Evolutionary conservation across 768 basidiomycete genomes (phyloP).

Genomic region (Kwoniella bestiolae): DNA sequence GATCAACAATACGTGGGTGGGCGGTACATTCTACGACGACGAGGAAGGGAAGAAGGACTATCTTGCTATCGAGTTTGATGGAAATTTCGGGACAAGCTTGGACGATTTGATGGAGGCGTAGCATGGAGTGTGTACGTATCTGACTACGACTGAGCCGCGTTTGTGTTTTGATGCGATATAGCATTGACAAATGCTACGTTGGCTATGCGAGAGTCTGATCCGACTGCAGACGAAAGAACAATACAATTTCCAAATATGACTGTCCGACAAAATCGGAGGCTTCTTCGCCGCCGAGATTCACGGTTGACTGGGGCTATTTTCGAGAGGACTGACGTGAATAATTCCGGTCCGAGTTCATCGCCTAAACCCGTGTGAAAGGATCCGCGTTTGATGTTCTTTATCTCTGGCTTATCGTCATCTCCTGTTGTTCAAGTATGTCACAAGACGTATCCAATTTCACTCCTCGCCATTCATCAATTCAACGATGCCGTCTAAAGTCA

Average conservation of each 20-base stretch:
- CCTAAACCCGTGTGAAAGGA: not conserved
- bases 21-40: slow-evolving; percentile 2
- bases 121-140: too few relatives aligned
- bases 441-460: not conserved
- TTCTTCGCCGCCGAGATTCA: too few relatives aligned
- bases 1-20: slow-evolving; percentile 10
- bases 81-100: slow-evolving; percentile 2
- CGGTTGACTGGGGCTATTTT: too few relatives aligned
- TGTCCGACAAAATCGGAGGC: too few relatives aligned
- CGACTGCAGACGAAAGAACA: too few relatives aligned
- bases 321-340: not conserved
- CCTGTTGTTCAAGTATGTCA: not conserved
- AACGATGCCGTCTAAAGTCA: slow-evolving; percentile 9
- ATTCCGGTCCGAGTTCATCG: not conserved
- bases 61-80: slow-evolving; percentile 7
- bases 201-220: too few relatives aligned
- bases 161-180: too few relatives aligned
- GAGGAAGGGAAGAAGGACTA: slow-evolving; percentile 4
- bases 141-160: too few relatives aligned
- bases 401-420: not conserved
- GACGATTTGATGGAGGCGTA: slow-evolving; percentile 2
- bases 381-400: not conserved
- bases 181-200: too few relatives aligned
- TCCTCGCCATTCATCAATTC: not conserved
- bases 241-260: too few relatives aligned